Percentiles rank a stretch among this genome's conserved stretches.
phyloP scores from a whole-genome alignment of 345 rosid genomes.

The Eucalyptus coolabah region DNA sequence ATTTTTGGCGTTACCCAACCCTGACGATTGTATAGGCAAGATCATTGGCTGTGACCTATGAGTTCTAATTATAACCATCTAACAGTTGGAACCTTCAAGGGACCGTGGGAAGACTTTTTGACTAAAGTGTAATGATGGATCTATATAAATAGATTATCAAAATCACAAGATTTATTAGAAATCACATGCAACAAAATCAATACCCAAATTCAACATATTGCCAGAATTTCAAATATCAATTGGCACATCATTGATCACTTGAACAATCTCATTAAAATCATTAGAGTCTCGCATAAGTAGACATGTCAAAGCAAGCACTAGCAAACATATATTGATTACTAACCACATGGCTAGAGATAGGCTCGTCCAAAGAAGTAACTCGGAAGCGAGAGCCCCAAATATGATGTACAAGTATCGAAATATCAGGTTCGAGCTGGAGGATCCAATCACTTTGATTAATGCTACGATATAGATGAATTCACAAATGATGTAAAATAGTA shows the following conservation, averaged over 20 bases:
- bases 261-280: background rate
- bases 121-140: too few relatives aligned
- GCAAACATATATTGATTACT: background rate
- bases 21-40: accelerated
- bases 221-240: background rate
- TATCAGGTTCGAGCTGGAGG: background rate
- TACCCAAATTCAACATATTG: background rate
- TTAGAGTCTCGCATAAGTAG: background rate
- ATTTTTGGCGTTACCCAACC: too few relatives aligned
- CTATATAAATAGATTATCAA: background rate
- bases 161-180: background rate
- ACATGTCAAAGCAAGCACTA: background rate
- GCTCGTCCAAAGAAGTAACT: background rate
- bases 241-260: background rate
- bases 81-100: too few relatives aligned
- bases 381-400: background rate
- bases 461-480: background rate
- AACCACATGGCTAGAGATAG: background rate
- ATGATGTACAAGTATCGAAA: background rate
- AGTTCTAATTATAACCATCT: too few relatives aligned
- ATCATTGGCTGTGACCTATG: too few relatives aligned
- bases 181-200: background rate
- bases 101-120: background rate
- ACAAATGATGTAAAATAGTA: background rate
- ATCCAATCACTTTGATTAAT: background rate